Evolutionary conservation across 345 rosid genomes (phyloP).

Genomic region (Gossypium raimondii): DNA sequence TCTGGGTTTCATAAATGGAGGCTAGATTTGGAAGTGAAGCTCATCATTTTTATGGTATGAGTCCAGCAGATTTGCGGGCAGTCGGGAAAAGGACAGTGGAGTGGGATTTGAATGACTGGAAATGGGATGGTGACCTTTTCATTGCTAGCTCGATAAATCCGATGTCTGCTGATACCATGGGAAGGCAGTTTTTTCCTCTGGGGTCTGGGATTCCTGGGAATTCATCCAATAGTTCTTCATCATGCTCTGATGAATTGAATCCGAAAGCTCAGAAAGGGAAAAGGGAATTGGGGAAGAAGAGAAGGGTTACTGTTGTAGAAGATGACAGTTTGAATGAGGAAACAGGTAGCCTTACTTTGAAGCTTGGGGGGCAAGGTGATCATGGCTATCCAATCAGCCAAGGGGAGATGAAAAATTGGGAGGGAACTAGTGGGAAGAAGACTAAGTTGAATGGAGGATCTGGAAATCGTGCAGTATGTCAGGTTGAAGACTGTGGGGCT

Average conservation of each 20-base stretch:
- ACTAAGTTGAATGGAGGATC: slow-evolving; percentile 54
- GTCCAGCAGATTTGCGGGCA: slow-evolving; percentile 39
- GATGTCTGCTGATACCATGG: slow-evolving; percentile 29
- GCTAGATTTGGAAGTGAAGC: slow-evolving; percentile 65
- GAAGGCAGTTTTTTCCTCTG: slow-evolving; percentile 58
- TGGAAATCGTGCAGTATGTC: slow-evolving; percentile 70
- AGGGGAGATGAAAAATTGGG: slow-evolving; percentile 34
- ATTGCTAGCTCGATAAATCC: slow-evolving; percentile 66
- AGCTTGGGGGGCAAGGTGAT: slow-evolving; percentile 66
- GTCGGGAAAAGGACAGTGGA: slow-evolving; percentile 65
- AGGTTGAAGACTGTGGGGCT: slow-evolving; percentile 90
- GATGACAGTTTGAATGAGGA: slow-evolving; percentile 43
- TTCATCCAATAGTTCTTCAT: slow-evolving; percentile 76
- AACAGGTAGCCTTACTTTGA: slow-evolving; percentile 57
- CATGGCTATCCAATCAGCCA: slow-evolving; percentile 43
- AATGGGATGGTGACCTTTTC: slow-evolving; percentile 98
- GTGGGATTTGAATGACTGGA: slow-evolving; percentile 96
- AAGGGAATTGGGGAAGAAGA: slow-evolving; percentile 66
- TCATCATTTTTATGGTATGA: slow-evolving; percentile 50
- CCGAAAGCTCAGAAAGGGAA: slow-evolving; percentile 39
- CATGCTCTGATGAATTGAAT: slow-evolving; percentile 80
- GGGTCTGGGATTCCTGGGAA: slow-evolving; percentile 46
- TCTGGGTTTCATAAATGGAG: slow-evolving; percentile 53
- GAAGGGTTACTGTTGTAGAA: slow-evolving; percentile 64
- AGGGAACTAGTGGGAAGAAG: slow-evolving; percentile 63